Evolutionary conservation across 495 filamentous ascomycete species (phyloP).

Genomic region (Darksidea phi): DNA sequence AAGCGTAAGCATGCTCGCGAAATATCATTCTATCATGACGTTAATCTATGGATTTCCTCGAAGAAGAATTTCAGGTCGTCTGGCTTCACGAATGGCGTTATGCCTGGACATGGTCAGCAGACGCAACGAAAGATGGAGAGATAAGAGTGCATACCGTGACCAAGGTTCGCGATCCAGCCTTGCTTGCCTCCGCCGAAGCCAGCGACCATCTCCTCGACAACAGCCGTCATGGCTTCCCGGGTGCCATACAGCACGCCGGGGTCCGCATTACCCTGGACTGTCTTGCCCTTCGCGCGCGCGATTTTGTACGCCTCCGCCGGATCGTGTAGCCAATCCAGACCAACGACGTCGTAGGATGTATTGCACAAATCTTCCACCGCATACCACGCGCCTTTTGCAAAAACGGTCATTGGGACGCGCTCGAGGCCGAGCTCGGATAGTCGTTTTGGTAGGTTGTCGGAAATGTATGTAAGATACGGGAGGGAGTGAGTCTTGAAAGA

Average conservation of each 20-base stretch:
- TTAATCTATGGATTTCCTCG: constrained; percentile 71
- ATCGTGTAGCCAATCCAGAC: constrained; percentile 93
- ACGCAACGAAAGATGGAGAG: background rate
- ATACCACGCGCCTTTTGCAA: constrained; percentile 99
- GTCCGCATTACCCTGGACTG: constrained; percentile 92
- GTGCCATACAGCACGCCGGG: constrained; percentile 90
- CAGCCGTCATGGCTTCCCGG: constrained; percentile 70
- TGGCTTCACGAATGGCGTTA: constrained; percentile 90
- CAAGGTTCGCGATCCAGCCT: constrained; percentile 84
- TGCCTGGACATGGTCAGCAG: constrained; percentile 53
- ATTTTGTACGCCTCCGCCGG: constrained; percentile 77
- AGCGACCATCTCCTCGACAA: constrained; percentile 77
- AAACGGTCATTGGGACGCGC: constrained; percentile 94
- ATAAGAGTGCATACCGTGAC: constrained; percentile 66
- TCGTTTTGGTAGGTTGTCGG: constrained; percentile 67
- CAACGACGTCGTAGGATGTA: constrained; percentile 87
- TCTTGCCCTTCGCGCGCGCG: constrained; percentile 63
- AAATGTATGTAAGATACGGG: constrained; percentile 83
- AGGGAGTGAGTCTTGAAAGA: constrained; percentile 80
- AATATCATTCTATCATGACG: constrained; percentile 14
- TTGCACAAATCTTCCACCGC: constrained; percentile 83
- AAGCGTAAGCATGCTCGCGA: background rate
- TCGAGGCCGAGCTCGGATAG: constrained; percentile 71
- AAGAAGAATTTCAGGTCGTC: constrained; percentile 92
- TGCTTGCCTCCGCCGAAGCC: constrained; percentile 86